phyloP scores from a whole-genome alignment of 495 filamentous ascomycete species.

The Penicillium riverlandense region DNA sequence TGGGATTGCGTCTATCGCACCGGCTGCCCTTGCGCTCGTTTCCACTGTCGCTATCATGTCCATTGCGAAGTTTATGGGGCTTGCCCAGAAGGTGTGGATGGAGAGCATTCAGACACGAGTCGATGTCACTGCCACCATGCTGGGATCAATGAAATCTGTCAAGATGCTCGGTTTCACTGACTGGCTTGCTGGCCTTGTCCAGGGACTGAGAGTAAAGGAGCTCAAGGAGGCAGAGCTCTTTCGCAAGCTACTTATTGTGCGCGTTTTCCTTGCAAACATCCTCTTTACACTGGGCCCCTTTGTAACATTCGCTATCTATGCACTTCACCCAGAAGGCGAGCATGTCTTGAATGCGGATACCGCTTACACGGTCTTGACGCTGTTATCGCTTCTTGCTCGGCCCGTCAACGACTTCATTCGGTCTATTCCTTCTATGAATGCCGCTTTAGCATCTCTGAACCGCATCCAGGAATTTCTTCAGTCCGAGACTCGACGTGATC shows the following conservation, averaged over 20 bases:
- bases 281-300: background rate
- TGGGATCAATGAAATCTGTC: constrained; percentile 37
- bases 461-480: constrained; percentile 9
- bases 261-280: background rate
- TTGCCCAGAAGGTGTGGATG: constrained; percentile 13
- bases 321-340: too few relatives aligned
- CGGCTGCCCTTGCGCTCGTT: background rate
- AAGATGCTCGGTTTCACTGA: constrained; percentile 49
- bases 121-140: constrained; percentile 21
- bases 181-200: constrained; percentile 15
- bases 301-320: too few relatives aligned
- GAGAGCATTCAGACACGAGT: constrained; percentile 12
- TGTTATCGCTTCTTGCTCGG: background rate
- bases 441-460: constrained; percentile 3
- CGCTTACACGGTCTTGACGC: constrained; percentile 2
- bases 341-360: background rate
- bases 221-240: constrained; percentile 8
- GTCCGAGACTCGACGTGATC: constrained; percentile 6
- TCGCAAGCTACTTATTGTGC: background rate
- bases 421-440: constrained; percentile 4
- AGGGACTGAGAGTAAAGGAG: constrained; percentile 8
- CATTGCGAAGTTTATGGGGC: background rate
- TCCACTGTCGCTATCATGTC: background rate
- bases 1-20: constrained; percentile 26
- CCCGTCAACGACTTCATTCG: constrained; percentile 8